These are phyloP conservation scores for Neolentinus lepideus DNA, from an alignment of 1,284 basidiomycete species.

Conservation along the genomic window DNA sequence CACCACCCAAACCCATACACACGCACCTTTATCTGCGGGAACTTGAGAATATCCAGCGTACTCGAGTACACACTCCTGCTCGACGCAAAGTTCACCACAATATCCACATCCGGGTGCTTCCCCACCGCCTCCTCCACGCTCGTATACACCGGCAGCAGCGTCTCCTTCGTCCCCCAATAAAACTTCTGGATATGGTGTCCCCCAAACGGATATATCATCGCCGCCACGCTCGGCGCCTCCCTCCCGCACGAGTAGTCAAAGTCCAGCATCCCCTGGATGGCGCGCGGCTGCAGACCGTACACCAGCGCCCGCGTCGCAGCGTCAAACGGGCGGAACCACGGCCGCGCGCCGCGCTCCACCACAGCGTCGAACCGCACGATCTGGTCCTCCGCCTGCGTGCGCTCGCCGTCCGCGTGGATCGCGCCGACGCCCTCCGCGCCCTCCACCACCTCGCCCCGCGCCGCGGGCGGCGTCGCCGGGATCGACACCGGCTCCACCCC, in stretches of 20 bases:
- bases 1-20: not conserved
- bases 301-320: conserved; percentile 91
- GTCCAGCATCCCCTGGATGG: conserved; percentile 99
- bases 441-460: conserved; percentile 20
- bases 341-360: conserved; percentile 43
- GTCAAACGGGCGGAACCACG: conserved; percentile 88
- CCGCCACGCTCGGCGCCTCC: conserved; percentile 88
- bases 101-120: conserved; percentile 97
- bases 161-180: conserved; percentile 99
- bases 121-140: conserved; percentile 86
- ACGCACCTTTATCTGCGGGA: conserved; percentile 54
- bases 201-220: conserved; percentile 99
- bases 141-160: conserved; percentile 96
- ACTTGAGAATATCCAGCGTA: conserved; percentile 81
- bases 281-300: conserved; percentile 97
- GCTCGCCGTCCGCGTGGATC: conserved; percentile 76
- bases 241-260: conserved; percentile 99
- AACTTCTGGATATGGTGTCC: conserved; percentile 99
- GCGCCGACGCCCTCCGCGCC: conserved; percentile 50
- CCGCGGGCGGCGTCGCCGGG: conserved; percentile 30
- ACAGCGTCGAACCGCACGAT: conserved; percentile 79
- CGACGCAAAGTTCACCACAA: conserved; percentile 97
- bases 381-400: conserved; percentile 81
- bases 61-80: conserved; percentile 93
- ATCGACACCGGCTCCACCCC: conserved; percentile 23